Evolutionary conservation across 306 rosid species (phyloP), one percentile per base, ranked within the genome.

Genomic region (Mucuna pruriens): DNA sequence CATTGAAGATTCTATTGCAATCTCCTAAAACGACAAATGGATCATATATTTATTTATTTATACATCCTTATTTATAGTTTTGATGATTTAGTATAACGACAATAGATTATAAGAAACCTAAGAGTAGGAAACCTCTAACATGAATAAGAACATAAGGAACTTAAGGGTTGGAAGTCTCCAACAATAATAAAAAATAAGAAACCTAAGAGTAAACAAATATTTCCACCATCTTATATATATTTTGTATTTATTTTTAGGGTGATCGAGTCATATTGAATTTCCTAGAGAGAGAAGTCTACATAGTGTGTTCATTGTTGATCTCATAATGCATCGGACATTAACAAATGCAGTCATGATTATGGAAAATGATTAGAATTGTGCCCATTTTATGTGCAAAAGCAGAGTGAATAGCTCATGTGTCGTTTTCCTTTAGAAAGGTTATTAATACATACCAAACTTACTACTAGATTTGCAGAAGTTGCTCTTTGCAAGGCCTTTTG

Each of bases 331-430:
- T 31, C 3, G 45, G 31, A 34, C 20, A 54, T 34, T 6, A 25
- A 39, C 36, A 74, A 62, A 42, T 75, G 71, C 45, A 38, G 79
- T 23, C 9, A 71, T 48, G 64, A 38, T 72, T 51, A 72, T 26
- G 31, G 63, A 51, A 74, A 54, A 74, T 36, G 25, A 38, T 75
- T 58, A 46, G 10, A 33, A 31, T 34, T 51, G 34, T 52, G 51
- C 4, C 38, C 36, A 36, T 46, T 48, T 46, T 9, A 17, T 34
- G 51, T 34, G 36, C 17, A 38, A 57, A 57, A 16, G 67, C 13
- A 52, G 16, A 13, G 8, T 38, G 4, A 20, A 20, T 55, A 55
- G 62, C 6, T 55, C 31, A 25, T 22, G 55, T 23, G 54, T 55
- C 67, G 23, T 22, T 55, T 74, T 74, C 65, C 8, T 22, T 52